Conservation (phyloP, 2,329 filamentous ascomycete species). For the Oidium heveae region DNA sequence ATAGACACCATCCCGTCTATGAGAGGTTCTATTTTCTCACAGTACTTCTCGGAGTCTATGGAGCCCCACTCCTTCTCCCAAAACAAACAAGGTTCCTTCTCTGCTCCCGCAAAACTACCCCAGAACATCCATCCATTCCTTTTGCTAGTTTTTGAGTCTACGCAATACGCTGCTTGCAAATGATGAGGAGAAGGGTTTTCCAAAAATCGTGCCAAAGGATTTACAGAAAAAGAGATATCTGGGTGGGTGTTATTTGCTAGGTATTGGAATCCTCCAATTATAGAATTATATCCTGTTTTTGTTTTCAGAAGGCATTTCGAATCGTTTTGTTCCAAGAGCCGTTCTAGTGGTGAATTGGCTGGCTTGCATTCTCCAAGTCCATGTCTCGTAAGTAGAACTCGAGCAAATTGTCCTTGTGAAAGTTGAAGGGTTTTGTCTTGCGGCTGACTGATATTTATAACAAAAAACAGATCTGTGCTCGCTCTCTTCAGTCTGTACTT, state of each 20-base stretch:
- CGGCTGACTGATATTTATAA: background rate
- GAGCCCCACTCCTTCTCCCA: too few species aligned
- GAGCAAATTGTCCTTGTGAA: background rate
- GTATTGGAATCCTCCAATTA: background rate
- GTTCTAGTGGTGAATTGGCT: background rate
- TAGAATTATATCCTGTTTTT: background rate
- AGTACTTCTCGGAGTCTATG: too few species aligned
- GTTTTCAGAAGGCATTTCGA: background rate
- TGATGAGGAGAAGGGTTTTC: background rate
- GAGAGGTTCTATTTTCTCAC: too few species aligned
- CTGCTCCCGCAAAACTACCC: too few species aligned
- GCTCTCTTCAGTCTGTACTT: background rate
- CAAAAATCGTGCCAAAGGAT: background rate
- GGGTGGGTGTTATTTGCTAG: background rate
- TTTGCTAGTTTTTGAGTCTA: too few species aligned
- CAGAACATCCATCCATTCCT: too few species aligned
- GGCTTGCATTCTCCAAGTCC: background rate
- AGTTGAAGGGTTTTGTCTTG: background rate
- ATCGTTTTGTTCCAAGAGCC: background rate
- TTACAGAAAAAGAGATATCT: background rate
- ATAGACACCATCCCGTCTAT: too few species aligned
- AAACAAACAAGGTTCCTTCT: too few species aligned
- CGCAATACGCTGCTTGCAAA: background rate
- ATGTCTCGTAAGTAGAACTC: background rate
- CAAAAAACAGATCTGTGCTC: background rate